Evolutionary conservation across 208 protist species (phyloP), one percentile per base, ranked within the genome.

Genomic region (Endotrypanum monterogeii): DNA sequence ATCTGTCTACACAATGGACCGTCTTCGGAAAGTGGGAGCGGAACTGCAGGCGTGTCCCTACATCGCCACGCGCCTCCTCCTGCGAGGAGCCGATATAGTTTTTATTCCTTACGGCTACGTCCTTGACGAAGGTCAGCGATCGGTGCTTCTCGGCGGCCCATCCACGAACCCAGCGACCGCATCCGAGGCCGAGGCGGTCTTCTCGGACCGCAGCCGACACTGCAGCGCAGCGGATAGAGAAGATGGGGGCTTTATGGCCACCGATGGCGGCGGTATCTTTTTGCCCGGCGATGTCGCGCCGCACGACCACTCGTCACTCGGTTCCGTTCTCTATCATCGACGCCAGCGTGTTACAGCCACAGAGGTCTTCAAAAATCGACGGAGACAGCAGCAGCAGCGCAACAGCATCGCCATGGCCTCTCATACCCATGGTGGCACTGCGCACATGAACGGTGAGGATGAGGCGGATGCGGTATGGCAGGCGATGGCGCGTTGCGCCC

Each of bases 101-200:
- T 82, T 95, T 8, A 85, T 97, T n/a, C 93, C 93, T 1, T 95
- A 97, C 73, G 74, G 82, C 61, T 95, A 94, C 69, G 65, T 97
- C 4, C 84, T 93, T 9, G 90, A 93, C 14, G 77, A 88, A 20
- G 81, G 74, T 8, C 83, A 87, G 80, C 93, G 93, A 7, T 48
- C 88, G 12, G 72, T 54, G n/a, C 74, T 95, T 65, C 88, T 97
- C 14, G 82, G 88, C 3, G 90, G 88, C 20, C 76, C 67, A 12
- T 77, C 83, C 11, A 96, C 92, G 2, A 94, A 92, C 68, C 77
- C 84, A 0, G 73, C 71, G 3, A 85, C 74, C 1, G 84, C 82
- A 20, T 56, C 61, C 23, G 88, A 93, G 69, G 76, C 68, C 30
- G 78, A 73, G 56, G 55, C 37, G 23, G 23, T 56, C 7, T 46